These are phyloP conservation scores for Fonsecaea multimorphosa DNA, from an alignment of 2,329 filamentous ascomycete genomes.

Conservation along the genomic window DNA sequence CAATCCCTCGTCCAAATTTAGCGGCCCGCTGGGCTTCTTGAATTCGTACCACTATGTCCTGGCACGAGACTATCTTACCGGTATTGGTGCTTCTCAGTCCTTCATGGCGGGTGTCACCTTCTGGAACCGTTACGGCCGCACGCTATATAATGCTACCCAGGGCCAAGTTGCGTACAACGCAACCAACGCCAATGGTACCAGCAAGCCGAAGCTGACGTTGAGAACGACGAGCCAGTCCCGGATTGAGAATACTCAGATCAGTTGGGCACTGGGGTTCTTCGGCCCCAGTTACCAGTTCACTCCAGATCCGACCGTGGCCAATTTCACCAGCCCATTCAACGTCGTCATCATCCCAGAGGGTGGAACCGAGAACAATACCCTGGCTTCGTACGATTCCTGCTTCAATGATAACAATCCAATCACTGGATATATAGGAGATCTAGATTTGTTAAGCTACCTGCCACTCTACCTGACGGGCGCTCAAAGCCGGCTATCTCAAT, in stretches of 20 bases:
- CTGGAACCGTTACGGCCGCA: slow-evolving; percentile 62
- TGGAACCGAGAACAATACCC: slow-evolving; percentile 59
- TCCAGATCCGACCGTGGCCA: slow-evolving; percentile 48
- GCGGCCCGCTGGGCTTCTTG: slow-evolving; percentile 59
- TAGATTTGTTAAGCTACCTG: slow-evolving; percentile 49
- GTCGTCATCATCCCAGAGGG: slow-evolving; percentile 60
- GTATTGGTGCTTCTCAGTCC: slow-evolving; percentile 58
- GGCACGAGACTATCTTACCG: slow-evolving; percentile 54
- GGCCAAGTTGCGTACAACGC: slow-evolving; percentile 58
- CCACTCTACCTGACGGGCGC: slow-evolving; percentile 55
- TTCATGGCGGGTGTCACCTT: slow-evolving; percentile 58
- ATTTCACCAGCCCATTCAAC: slow-evolving; percentile 50
- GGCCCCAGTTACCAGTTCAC: slow-evolving; percentile 51
- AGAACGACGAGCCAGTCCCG: slow-evolving; percentile 62
- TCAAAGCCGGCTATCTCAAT: slow-evolving; percentile 54
- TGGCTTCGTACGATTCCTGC: slow-evolving; percentile 60
- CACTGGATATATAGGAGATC: slow-evolving; percentile 50
- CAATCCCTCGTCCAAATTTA: slow-evolving; percentile 47
- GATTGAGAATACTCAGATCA: slow-evolving; percentile 62
- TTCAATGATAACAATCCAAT: slow-evolving; percentile 42
- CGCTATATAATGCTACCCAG: slow-evolving; percentile 57
- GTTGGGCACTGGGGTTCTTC: slow-evolving; percentile 61
- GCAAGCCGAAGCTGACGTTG: slow-evolving; percentile 57
- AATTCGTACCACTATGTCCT: slow-evolving; percentile 60
- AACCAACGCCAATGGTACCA: slow-evolving; percentile 54